Evolutionary conservation across 768 basidiomycete species (phyloP), one percentile per base, ranked within the genome.

Genomic region (Lactifluus piperatus): DNA sequence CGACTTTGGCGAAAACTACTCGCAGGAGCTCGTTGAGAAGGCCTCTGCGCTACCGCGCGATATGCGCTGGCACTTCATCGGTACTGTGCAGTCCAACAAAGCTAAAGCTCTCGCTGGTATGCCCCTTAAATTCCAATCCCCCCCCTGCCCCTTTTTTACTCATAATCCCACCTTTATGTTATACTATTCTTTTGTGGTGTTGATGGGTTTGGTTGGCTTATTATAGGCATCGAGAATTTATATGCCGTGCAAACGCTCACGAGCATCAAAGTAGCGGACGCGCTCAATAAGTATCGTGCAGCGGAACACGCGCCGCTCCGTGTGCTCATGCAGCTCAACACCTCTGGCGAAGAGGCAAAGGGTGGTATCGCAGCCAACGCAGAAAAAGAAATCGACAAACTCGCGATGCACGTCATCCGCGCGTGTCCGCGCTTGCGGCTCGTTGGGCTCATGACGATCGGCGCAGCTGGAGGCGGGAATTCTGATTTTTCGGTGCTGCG

Each of bases 1-100:
- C 2, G 91, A 95, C 71, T 99, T 98, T 68, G 97, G 97, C 7
- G 97, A 99, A 75, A 99, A 99, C 71, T 98, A 97, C 68, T 92
- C 93, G 11, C 88, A 94, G 65, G 94, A 98, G 67, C 72, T 98
- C 61, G 85, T 84, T 39, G 92, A 91, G 32, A 97, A 97, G 69
- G 91, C 93, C 1, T 37, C 50, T 13, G 18, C 27, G 29, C 29
- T 61, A 9, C 60, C 60, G 0, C 75, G 74, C 58, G 75, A 79
- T 67, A 88, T 89, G 69, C 62, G 80, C 72, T 47, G 22, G 32
- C 60, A 61, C 27, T 61, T 61, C 14, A 56, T 61, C 44, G 60
- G 60, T 7, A 52, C 50, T 4, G 50, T 61, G 5, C 60, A 61
- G 30, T 56, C 54, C 0, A 61, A 61, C 37, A 61, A 61, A 37